Conservation (phyloP, 805 yeast genomes). For the Maudiozyma saulgeensis region DNA sequence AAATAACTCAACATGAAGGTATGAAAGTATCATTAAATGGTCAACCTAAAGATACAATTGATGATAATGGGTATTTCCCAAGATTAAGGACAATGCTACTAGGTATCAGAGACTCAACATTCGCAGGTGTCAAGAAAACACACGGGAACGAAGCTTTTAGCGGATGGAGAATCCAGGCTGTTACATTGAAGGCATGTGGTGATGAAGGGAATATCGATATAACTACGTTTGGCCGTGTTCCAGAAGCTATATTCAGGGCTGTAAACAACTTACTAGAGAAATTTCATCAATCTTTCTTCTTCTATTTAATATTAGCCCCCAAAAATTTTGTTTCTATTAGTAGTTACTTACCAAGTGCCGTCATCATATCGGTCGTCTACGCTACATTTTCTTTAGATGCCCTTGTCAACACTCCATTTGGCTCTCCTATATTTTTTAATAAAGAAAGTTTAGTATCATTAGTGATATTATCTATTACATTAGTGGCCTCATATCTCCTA, state of each 20-base stretch:
- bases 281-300: conserved; percentile 94
- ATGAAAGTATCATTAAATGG: conserved; percentile 60
- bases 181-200: conserved; percentile 67
- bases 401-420: conserved; percentile 32
- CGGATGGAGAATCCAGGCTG: conserved; percentile 92
- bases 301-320: conserved; percentile 75
- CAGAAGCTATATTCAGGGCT: conserved; percentile 80
- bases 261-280: conserved; percentile 88
- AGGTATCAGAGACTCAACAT: conserved; percentile 61
- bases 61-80: conserved; percentile 39
- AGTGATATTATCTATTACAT: conserved; percentile 22
- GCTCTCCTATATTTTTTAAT: conserved; percentile 9
- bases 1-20: conserved; percentile 66
- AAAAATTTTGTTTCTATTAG: conserved; percentile 83
- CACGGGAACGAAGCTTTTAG: conserved; percentile 86
- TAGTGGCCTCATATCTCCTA: conserved; percentile 22
- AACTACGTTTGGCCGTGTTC: conserved; percentile 83
- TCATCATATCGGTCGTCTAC: conserved; percentile 57
- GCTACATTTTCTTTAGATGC: conserved; percentile 58
- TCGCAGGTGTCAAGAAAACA: conserved; percentile 55
- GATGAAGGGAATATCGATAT: conserved; percentile 60
- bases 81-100: conserved; percentile 49
- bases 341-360: conserved; percentile 82
- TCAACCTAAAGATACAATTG: conserved; percentile 37
- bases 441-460: conserved; percentile 15